Evolutionary conservation across 106 monocot genomes (phyloP), one percentile per base, ranked within the genome.

Genomic region (Dioscorea zingiberensis): DNA sequence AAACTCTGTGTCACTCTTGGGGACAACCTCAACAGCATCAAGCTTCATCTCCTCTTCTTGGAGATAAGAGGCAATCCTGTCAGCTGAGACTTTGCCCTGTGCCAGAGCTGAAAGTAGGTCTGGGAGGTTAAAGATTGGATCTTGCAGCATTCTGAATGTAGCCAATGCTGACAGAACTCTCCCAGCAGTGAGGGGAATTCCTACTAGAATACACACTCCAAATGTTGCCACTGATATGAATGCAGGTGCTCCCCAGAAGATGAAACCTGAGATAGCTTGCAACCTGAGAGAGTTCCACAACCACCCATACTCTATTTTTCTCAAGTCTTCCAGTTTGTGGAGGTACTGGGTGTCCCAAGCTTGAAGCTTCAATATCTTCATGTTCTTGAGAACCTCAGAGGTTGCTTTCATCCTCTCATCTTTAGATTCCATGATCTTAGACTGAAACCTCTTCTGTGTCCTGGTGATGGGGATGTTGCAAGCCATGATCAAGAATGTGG

Each of bases 61-160:
- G 25, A 97, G 83, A 71, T 91, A 97, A 21, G 71, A 64, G 16
- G 85, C 87, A 32, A 95, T 58, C 61, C 94, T 74, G 51, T 97
- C 91, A 58, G 81, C 79, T 22, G 94, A 95, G 63, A 95, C 91
- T 77, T 95, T 95, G 56, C 83, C 87, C 69, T 87, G 87, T n/a
- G 91, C 80, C 47, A 95, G 73, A 28, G 71, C 78, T 14, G 84
- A 84, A 63, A 95, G 91, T 57, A 91, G 68, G 60, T 95, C 94
- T 2, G 94, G 94, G 7, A 95, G 86, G 63, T 26, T 82, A 29
- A 94, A 94, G 54, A 94, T 94, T 12, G 94, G 94, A 27, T 94
- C 94, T 75, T 94, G 94, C 56, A 94, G 66, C 94, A 90, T 94
- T 25, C 87, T 53, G 63, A 94, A 94, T 29, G 89, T 94, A 11